Evolutionary conservation across 192 early-diverging fungal genomes (phyloP), one percentile per base, ranked within the genome.

Genomic region (Backusella luteola): DNA sequence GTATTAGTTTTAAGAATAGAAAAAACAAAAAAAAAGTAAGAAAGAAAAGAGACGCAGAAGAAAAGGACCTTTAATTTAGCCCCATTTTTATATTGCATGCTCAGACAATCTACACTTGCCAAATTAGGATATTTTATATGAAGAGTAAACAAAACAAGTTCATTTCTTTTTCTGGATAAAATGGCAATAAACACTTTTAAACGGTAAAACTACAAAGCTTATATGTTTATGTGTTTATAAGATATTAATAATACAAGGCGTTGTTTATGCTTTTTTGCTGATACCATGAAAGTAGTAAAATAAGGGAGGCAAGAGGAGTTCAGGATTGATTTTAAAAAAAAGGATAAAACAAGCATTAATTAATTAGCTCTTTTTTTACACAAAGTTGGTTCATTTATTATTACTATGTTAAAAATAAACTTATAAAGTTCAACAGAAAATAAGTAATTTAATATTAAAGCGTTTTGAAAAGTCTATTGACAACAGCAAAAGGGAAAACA

Each of bases 51-150:
- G 35, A n/a, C 34, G 35, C 34, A 69, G 39, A 69, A 69, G 39
- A 69, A 69, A 69, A 41, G 23, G n/a, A 29, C 15, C 23, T 38
- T 69, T 69, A 39, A 38, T 39, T 69, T 69, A 69, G 68, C 68
- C 21, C 68, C 68, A 23, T 38, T 69, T 69, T 69, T 69, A 63
- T 63, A 49, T 63, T 63, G 56, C 56, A 63, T 26, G 56, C 56
- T 63, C 56, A 63, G 56, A 29, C 56, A 63, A 63, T 63, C 56
- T 63, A 12, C 26, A 63, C 56, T 63, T 63, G 11, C 56, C 56
- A 63, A 63, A 63, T 56, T 4, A 63, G 56, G 56, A 14, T 63
- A 63, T 63, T 59, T 63, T 59, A 59, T 59, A 29, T 63, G 56
- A 63, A 63, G 11, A 29, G 56, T 63, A 63, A 63, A 63, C 53